Percentiles rank a stretch among this genome's conserved stretches.
phyloP scores from a whole-genome alignment of 768 basidiomycete species.

The Tylopilus subfusipes region DNA sequence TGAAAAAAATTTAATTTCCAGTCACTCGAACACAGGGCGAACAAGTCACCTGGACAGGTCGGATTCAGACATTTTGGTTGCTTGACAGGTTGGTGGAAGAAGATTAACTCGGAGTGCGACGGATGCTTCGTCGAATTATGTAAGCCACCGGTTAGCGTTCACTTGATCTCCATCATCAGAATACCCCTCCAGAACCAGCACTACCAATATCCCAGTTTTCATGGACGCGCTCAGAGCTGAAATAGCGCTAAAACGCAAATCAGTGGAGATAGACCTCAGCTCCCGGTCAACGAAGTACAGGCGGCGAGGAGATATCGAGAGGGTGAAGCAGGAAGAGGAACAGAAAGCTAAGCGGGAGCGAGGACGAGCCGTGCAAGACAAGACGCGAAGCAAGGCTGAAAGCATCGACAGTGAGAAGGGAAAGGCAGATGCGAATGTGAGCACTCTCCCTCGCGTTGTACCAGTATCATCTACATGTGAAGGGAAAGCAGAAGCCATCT shows the following conservation, averaged over 20 bases:
- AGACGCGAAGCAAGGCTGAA: constrained; percentile 17
- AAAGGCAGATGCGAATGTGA: constrained; percentile 42
- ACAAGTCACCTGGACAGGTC: constrained; percentile 51
- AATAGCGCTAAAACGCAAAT: constrained; percentile 84
- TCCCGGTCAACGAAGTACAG: constrained; percentile 80
- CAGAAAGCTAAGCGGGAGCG: constrained; percentile 30
- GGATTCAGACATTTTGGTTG: constrained; percentile 57
- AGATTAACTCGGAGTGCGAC: constrained; percentile 25
- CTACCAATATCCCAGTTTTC: not conserved
- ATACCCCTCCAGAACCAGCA: not conserved
- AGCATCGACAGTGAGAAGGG: constrained; percentile 18
- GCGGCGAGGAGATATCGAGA: constrained; percentile 87
- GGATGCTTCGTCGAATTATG: constrained; percentile 35
- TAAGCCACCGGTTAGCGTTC: constrained; percentile 11
- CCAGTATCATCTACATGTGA: constrained; percentile 39
- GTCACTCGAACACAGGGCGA: not conserved
- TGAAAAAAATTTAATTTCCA: constrained; percentile 32
- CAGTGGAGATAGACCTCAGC: constrained; percentile 45
- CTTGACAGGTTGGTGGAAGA: constrained; percentile 41
- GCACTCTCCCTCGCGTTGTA: constrained; percentile 19
- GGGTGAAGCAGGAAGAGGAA: constrained; percentile 48
- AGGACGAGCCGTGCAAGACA: constrained; percentile 34
- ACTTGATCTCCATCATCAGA: not conserved
- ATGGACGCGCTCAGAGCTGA: constrained; percentile 95
- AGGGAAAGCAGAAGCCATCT: constrained; percentile 47